These are phyloP conservation scores for Globisporangium solare DNA, from an alignment of 352 stramenopile genomes.

Conservation along the genomic window DNA sequence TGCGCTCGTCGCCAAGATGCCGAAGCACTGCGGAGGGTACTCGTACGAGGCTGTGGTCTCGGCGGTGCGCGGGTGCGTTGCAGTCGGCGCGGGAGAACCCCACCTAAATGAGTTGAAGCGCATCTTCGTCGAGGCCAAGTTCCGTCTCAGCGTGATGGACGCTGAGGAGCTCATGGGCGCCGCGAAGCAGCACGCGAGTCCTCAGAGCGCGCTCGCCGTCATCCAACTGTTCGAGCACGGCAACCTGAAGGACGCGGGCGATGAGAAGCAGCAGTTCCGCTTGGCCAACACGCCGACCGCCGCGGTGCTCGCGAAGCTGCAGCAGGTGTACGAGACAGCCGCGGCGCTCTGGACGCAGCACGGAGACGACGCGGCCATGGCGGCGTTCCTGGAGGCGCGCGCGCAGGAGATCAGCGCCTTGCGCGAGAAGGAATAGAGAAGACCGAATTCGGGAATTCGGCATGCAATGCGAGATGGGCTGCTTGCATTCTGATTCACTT, in stretches of 20 bases:
- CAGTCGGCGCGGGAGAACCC: background rate
- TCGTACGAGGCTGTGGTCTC: conserved; percentile 25
- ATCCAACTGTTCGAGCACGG: conserved; percentile 23
- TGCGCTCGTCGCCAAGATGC: conserved; percentile 19
- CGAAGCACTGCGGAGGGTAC: conserved; percentile 15
- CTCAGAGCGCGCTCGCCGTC: conserved; percentile 10
- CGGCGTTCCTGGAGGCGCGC: conserved; percentile 2
- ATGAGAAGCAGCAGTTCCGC: conserved; percentile 3
- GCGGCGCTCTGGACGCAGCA: conserved; percentile 18
- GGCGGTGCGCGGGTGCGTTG: conserved; percentile 16
- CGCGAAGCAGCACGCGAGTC: conserved; percentile 13
- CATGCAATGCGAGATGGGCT: too few species aligned
- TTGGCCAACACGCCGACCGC: conserved; percentile 13
- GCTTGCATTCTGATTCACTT: too few species aligned
- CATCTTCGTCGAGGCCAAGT: conserved; percentile 18
- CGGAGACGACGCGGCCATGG: background rate
- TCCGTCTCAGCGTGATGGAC: conserved; percentile 20
- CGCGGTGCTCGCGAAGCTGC: conserved; percentile 16
- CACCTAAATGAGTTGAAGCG: conserved; percentile 9
- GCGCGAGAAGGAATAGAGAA: too few species aligned
- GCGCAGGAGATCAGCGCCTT: too few species aligned
- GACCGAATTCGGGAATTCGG: too few species aligned
- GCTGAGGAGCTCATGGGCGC: conserved; percentile 22
- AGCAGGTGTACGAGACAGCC: conserved; percentile 19
- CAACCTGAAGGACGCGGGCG: conserved; percentile 7